Percentiles rank a stretch among this genome's conserved stretches.
These are phyloP conservation scores for Melampsora larici-populina DNA, from an alignment of 1,284 basidiomycete species.

Conservation along the genomic window DNA sequence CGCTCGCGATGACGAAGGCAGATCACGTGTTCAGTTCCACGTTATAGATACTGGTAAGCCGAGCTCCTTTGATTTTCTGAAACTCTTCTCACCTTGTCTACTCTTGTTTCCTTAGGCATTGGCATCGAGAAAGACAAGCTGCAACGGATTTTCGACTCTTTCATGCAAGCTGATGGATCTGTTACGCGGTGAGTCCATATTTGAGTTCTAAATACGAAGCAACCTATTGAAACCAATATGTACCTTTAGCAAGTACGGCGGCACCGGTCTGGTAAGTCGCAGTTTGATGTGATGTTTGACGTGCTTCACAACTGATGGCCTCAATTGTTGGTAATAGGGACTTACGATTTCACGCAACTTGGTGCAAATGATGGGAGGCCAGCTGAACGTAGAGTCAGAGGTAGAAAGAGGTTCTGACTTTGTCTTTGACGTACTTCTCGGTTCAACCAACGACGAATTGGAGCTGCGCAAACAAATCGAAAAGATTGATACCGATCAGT, in stretches of 20 bases:
- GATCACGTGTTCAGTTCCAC: conserved; percentile 34
- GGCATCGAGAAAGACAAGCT: conserved; percentile 43
- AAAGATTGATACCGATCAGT: conserved; percentile 42
- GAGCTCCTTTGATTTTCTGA: too few species aligned
- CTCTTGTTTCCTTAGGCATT: conserved; percentile 11
- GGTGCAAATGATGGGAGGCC: conserved; percentile 44
- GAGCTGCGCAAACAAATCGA: conserved; percentile 39
- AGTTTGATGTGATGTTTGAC: neutral
- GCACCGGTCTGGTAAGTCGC: conserved; percentile 38
- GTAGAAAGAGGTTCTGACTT: conserved; percentile 39
- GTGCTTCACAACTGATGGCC: neutral
- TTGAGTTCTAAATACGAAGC: neutral
- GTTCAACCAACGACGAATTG: conserved; percentile 20
- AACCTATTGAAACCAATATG: neutral
- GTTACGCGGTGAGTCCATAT: conserved; percentile 22
- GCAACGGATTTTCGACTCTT: conserved; percentile 40
- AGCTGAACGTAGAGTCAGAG: conserved; percentile 34
- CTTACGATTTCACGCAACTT: conserved; percentile 41
- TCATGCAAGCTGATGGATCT: conserved; percentile 43
- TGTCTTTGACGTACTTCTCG: conserved; percentile 29
- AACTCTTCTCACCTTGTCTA: neutral
- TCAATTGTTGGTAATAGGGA: conserved; percentile 15
- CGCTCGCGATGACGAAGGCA: conserved; percentile 11
- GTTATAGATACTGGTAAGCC: conserved; percentile 38
- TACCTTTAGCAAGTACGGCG: conserved; percentile 32